Conservation (phyloP, 345 rosid species). For the Lepidium aucheri region DNA sequence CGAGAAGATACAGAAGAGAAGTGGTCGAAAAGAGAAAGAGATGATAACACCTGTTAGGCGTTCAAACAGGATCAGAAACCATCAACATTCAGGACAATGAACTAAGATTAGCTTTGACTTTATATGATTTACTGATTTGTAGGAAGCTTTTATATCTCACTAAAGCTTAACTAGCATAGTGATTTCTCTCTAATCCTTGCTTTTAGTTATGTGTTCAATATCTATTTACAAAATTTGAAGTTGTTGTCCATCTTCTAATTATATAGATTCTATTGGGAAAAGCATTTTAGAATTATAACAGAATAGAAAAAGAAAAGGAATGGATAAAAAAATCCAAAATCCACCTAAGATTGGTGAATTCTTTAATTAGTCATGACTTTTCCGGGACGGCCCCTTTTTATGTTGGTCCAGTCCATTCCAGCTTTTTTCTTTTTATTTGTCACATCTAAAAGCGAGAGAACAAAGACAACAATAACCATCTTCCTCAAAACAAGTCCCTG, state of each 20-base stretch:
- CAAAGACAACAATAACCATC: not conserved
- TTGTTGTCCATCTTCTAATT: no score
- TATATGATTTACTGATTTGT: not conserved
- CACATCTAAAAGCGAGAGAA: slow-evolving; percentile 4
- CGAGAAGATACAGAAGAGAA: slow-evolving; percentile 56
- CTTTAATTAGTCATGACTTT: slow-evolving; percentile 4
- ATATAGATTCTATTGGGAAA: no score
- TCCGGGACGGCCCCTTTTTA: not conserved
- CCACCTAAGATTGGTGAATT: not conserved
- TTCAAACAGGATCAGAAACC: slow-evolving; percentile 67
- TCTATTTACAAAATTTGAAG: no score
- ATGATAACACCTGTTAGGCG: slow-evolving; percentile 75
- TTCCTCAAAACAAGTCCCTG: slow-evolving; percentile 6
- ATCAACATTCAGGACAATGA: slow-evolving; percentile 37
- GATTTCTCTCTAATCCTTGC: not conserved
- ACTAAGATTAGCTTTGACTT: not conserved
- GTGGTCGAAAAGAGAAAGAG: slow-evolving; percentile 47
- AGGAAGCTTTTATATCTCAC: slow-evolving; percentile 26
- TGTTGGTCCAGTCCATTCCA: not conserved
- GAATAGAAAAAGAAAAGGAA: not conserved
- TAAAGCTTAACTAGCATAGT: slow-evolving; percentile 13
- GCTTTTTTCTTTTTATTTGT: not conserved
- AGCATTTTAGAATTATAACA: no score
- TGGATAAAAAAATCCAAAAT: not conserved
- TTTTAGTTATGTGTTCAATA: not conserved